Evolutionary conservation across 306 rosid genomes (phyloP).

Genomic region (Luffa aegyptiaca): DNA sequence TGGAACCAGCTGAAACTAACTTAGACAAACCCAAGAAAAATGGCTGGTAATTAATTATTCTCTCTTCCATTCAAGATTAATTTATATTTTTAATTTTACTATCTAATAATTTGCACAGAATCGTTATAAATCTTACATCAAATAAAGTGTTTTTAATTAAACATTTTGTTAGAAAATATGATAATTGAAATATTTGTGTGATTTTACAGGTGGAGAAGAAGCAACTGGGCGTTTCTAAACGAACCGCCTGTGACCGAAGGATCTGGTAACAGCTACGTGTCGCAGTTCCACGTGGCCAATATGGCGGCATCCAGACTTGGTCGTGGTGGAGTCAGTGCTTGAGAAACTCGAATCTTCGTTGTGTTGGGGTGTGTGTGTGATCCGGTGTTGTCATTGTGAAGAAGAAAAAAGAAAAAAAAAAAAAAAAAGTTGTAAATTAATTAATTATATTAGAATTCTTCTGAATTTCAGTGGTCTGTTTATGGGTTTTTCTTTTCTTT

Average conservation of each 20-base stretch:
- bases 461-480: background rate
- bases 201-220: constrained; percentile 64
- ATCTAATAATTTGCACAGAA: too few species aligned
- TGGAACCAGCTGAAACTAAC: constrained; percentile 17
- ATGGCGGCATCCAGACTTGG: constrained; percentile 19
- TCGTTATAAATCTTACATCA: too few species aligned
- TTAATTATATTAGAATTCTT: background rate
- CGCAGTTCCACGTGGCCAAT: constrained; percentile 53
- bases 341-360: background rate
- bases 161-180: too few species aligned
- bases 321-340: constrained; percentile 24
- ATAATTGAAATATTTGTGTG: background rate
- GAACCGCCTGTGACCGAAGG: constrained; percentile 52
- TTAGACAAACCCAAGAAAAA: constrained; percentile 35
- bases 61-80: too few species aligned
- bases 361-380: background rate
- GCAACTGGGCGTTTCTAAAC: constrained; percentile 87
- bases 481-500: background rate
- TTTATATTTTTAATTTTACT: too few species aligned
- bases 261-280: constrained; percentile 31
- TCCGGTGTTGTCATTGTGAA: background rate
- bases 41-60: constrained; percentile 34
- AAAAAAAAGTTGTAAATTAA: background rate
- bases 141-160: too few species aligned
- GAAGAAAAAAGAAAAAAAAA: background rate